Base-by-base conservation (phyloP, 2,329 filamentous ascomycete species). In the Arthrobotrys pseudoclavata region DNA sequence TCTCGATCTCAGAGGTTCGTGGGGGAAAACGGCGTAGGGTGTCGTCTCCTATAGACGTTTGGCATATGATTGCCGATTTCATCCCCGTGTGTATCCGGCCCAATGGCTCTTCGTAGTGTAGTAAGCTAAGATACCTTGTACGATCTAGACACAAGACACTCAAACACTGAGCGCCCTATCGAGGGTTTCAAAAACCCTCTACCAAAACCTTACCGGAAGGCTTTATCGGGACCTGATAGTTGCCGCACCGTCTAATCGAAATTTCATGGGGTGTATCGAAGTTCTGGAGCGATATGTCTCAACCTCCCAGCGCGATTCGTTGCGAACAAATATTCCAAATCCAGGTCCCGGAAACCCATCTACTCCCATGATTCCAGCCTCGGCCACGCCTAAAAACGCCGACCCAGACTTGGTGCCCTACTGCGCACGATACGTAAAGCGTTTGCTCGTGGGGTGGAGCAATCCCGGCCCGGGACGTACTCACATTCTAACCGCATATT, bases 1-100 rank as follows among this genome's bases (percentile, higher is more conserved):
- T 67, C 20, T 74, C 62, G 15, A 62, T 67, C 42, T 74, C 62
- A 13, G 69, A 68, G 45, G 20, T 68, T 37, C 40, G 62, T 24
- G 61, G 34, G 12, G 52, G 52, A 45, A 72, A 72, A 15, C 60
- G 69, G 13, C 60, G 60, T 20, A 66, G 55, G 22, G 52, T 61
- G 34, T 57, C 69, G 40, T 1, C 22, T 18, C 9, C 72, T 13
- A 22, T 76, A 4, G 72, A 76, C 18, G 34, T 76, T 20, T 76
- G 66, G 72, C 50, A 70, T n/a, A 22, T 64, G 13, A 61, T 76
- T 62, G 55, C 64, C 31, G 61, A 66, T 52, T 76, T 29, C 22
- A 48, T 70, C 42, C 40, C 50, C 22, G 72, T 76, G 22, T 20
- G n/a, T 22, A 24, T 47, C 37, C 18, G 20, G 13, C 34, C 7